Evolutionary conservation across 495 filamentous ascomycete species (phyloP), one percentile per base, ranked within the genome.

Genomic region (Penicillium antarcticum): DNA sequence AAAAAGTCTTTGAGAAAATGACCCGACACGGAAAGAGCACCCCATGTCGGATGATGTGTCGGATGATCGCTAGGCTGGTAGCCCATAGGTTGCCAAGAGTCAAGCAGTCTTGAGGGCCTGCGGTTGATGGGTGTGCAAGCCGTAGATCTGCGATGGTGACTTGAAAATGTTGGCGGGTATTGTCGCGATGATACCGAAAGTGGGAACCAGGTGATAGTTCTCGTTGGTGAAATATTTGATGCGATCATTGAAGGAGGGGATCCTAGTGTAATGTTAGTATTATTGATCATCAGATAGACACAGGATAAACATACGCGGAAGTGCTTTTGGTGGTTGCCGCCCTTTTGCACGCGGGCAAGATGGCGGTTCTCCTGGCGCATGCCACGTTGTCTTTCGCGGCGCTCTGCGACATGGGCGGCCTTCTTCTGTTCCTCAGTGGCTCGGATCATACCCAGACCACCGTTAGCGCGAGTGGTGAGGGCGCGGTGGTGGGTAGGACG

Each of bases 381-480:
- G 40, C 84, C 82, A 43, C 79, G 74, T 66, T 80, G 85, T 36
- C 78, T 68, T 43, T 87, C 83, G 58, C 81, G 79, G 65, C 86
- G 87, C 68, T 91, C 87, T 9, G 78, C 72, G 4, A 73, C 73
- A 4, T 66, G 60, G 17, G 87, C 82, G 55, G 87, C 80, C 35
- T 76, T 74, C 68, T 83, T 91, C 76, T 87, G 87, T 38, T 75
- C 69, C n/a, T 84, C 81, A 3, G 75, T 81, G 12, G 86, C 87
- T 35, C 87, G 87, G 36, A 89, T 60, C 87, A 95, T 87, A 37
- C 90, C 91, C 31, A 79, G 62, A 19, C 86, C 86, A 24, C 86
- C 86, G 54, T 89, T 87, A 14, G 85, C 86, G 53, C 87, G 78
- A 38, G 67, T 81, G 32, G 81, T 68, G 17, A 88, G 55, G 52